Percentiles rank a stretch among this genome's conserved stretches.
Conservation (phyloP, 2,329 filamentous ascomycete genomes). For the Phyllosticta ampelicida region DNA sequence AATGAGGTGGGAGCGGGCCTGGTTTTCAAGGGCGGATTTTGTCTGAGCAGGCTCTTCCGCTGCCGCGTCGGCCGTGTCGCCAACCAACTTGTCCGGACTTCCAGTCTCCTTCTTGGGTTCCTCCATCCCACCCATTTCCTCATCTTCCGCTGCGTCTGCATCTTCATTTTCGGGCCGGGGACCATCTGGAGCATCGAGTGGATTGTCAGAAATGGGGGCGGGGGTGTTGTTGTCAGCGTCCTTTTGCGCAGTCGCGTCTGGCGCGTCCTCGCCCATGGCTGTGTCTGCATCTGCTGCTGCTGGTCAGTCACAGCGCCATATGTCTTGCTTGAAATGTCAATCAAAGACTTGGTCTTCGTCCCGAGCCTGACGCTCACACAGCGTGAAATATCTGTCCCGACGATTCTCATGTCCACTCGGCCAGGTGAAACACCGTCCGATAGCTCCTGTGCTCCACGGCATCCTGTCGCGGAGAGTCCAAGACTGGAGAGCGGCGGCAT, state of each 20-base stretch:
- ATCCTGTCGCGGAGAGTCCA: too few species aligned
- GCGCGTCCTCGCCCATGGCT: slow-evolving; percentile 39
- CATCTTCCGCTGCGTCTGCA: slow-evolving; percentile 53
- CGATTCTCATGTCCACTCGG: too few species aligned
- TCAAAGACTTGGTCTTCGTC: too few species aligned
- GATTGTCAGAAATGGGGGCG: slow-evolving; percentile 48
- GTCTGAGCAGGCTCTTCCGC: slow-evolving; percentile 51
- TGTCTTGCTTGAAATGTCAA: neutral
- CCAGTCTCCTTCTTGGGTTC: slow-evolving; percentile 28
- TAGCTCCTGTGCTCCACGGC: too few species aligned
- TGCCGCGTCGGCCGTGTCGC: slow-evolving; percentile 27
- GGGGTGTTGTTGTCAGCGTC: slow-evolving; percentile 39
- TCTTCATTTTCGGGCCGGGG: slow-evolving; percentile 49
- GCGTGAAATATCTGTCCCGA: too few species aligned
- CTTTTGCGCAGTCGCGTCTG: slow-evolving; percentile 42
- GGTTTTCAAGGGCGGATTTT: slow-evolving; percentile 72
- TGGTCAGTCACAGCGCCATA: neutral
- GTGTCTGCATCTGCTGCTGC: slow-evolving; percentile 31
- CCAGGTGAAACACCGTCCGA: too few species aligned
- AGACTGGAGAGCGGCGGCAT: too few species aligned
- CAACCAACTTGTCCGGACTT: slow-evolving; percentile 15
- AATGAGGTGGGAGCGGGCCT: slow-evolving; percentile 83
- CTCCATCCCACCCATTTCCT: slow-evolving; percentile 48
- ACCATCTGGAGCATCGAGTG: slow-evolving; percentile 57
- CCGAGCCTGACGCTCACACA: too few species aligned